phyloP scores from a whole-genome alignment of 306 rosid species.

The Medicago arabica region DNA sequence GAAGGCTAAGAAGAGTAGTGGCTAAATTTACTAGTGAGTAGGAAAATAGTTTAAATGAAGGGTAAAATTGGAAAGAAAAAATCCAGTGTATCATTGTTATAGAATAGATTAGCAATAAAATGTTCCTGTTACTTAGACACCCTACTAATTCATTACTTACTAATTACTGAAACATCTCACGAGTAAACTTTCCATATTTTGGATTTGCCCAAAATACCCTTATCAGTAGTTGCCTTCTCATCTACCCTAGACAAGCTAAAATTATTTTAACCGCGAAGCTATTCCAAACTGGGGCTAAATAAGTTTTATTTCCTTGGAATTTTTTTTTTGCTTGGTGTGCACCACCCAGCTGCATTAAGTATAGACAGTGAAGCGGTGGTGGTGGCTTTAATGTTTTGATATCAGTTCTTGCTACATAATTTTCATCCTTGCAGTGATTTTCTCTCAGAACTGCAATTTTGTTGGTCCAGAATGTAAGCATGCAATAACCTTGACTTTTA shows the following conservation, averaged over 20 bases:
- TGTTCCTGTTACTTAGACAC: too few species aligned
- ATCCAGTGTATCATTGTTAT: too few species aligned
- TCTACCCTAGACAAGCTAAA: neutral
- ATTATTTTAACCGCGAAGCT: neutral
- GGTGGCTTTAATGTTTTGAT: conserved; percentile 39
- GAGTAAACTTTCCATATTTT: too few species aligned
- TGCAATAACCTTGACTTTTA: conserved; percentile 42
- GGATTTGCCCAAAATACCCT: too few species aligned
- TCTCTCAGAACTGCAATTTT: conserved; percentile 37
- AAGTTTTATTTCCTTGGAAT: conserved; percentile 23
- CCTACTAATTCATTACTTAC: too few species aligned
- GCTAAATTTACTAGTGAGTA: too few species aligned
- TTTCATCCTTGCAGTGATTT: conserved; percentile 28
- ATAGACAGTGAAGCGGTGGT: conserved; percentile 8
- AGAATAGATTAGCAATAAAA: too few species aligned
- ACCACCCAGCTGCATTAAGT: conserved; percentile 22
- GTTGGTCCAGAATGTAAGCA: conserved; percentile 26
- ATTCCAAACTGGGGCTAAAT: neutral
- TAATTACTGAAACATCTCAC: too few species aligned
- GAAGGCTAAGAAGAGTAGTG: too few species aligned
- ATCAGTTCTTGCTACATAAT: conserved; percentile 23
- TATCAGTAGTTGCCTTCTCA: too few species aligned
- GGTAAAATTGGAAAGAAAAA: too few species aligned
- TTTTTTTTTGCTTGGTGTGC: conserved; percentile 7
- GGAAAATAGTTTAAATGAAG: too few species aligned